Evolutionary conservation across 2,329 filamentous ascomycete genomes (phyloP).

Genomic region (Trichoderma aggressivum): DNA sequence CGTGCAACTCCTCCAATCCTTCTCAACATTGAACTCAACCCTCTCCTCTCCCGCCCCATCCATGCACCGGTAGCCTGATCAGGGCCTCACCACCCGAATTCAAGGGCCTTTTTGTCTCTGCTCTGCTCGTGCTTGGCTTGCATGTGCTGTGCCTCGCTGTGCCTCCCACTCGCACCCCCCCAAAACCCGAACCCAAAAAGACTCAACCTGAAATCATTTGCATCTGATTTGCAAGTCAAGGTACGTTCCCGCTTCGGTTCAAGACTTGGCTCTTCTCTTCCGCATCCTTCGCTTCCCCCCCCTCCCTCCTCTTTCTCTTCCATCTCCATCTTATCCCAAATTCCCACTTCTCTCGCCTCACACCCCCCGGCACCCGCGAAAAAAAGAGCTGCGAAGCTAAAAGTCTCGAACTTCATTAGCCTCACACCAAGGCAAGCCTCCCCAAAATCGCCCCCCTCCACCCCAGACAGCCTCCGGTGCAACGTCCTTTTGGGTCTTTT

Average conservation of each 20-base stretch:
- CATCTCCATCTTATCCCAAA: neutral
- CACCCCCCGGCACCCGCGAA: slow-evolving; percentile 5
- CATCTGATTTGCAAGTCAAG: neutral
- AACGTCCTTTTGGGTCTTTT: slow-evolving; percentile 16
- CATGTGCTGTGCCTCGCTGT: neutral
- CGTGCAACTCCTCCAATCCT: neutral
- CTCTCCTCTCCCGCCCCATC: neutral
- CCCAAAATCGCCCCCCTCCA: slow-evolving; percentile 14
- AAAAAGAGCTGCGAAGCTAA: slow-evolving; percentile 14
- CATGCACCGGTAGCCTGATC: neutral
- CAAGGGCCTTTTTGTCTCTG: neutral
- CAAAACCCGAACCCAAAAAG: neutral
- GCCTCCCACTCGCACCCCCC: neutral
- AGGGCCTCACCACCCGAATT: neutral
- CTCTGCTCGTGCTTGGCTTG: neutral
- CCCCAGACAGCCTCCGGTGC: slow-evolving; percentile 16
- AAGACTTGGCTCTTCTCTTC: neutral
- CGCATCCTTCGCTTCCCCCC: neutral
- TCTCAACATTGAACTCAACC: neutral
- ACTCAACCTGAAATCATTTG: neutral
- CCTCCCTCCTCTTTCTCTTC: neutral
- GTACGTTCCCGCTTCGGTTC: slow-evolving; percentile 5
- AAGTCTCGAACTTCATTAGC: slow-evolving; percentile 19
- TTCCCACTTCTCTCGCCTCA: neutral
- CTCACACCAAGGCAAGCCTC: slow-evolving; percentile 16